Evolutionary conservation across 1,284 basidiomycete genomes (phyloP), one percentile per base, ranked within the genome.

Genomic region (Irpex rosettiformis): DNA sequence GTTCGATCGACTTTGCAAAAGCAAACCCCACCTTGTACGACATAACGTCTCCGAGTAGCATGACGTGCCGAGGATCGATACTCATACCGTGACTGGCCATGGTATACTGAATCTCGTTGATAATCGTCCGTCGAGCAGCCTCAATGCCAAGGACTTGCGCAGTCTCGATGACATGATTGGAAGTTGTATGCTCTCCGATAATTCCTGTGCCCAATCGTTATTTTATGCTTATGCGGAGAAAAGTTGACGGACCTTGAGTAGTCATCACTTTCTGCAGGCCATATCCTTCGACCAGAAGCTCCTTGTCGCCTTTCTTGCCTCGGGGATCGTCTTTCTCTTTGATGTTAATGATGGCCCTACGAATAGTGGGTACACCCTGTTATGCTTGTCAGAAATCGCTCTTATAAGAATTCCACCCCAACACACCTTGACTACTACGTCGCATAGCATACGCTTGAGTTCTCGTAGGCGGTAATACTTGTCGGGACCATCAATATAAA

Each of bases 11-110:
- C 24, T 24, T 43, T 6, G 30, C 45, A 52, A 42, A 28, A 13
- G 7, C 30, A 16, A 27, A 37, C 45, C 72, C 29, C 63, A 87
- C 91, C 86, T 99, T 99, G 80, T 98, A 98, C 30, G 89, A 89
- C 97, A 99, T 99, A 61, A 98, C 94, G 73, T 99, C 97, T 52
- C 96, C 97, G 10, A 99, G 83, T 54, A 99, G 78, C 94, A 98
- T 98, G 68, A 99, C 94, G 75, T 99, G 97, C 58, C 97, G 91
- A 59, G 96, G 96, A 73, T 99, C 97, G 68, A 99, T 98, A 61
- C 88, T 95, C 93, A 99, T 96, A 66, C 96, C 95, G 78, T 99
- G 97, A 56, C 89, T 91, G 64, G 87, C 85, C 97, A 99, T 99
- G 3, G 95, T 99, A 70, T 92, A 92, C 72, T 98, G 92, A 67